Evolutionary conservation across 495 filamentous ascomycete genomes (phyloP).

Genomic region (Penicillium herquei): DNA sequence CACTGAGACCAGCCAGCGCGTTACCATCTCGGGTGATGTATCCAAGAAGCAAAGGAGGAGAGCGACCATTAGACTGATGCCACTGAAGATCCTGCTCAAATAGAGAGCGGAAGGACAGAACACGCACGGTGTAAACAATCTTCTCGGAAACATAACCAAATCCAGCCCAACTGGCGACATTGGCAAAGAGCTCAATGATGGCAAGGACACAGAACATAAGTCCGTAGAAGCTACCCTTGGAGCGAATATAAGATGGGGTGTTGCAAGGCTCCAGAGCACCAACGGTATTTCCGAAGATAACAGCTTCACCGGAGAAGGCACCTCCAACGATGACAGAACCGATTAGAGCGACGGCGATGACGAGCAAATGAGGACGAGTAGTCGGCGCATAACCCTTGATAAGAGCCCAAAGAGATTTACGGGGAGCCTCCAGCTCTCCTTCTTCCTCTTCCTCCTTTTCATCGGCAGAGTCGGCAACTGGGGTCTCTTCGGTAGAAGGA

Average conservation of each 20-base stretch:
- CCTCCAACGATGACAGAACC: slow-evolving; percentile 46
- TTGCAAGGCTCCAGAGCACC: slow-evolving; percentile 46
- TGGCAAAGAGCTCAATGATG: slow-evolving; percentile 52
- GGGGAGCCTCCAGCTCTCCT: slow-evolving; percentile 30
- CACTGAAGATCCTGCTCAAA: slow-evolving; percentile 55
- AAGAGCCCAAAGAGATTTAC: slow-evolving; percentile 32
- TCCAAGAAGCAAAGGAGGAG: slow-evolving; percentile 44
- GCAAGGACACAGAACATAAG: slow-evolving; percentile 57
- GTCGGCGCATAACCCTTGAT: slow-evolving; percentile 31
- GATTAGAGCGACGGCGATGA: slow-evolving; percentile 36
- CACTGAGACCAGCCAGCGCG: slow-evolving; percentile 47
- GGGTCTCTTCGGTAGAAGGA: slow-evolving; percentile 14
- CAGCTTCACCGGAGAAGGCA: slow-evolving; percentile 48
- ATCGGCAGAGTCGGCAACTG: slow-evolving; percentile 9
- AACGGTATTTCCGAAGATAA: slow-evolving; percentile 54
- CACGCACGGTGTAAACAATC: slow-evolving; percentile 47
- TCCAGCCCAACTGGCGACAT: slow-evolving; percentile 46
- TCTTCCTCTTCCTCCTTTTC: slow-evolving; percentile 15
- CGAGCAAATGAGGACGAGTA: slow-evolving; percentile 36
- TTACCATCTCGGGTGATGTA: slow-evolving; percentile 52
- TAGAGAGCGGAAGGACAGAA: slow-evolving; percentile 50
- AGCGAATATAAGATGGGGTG: slow-evolving; percentile 30
- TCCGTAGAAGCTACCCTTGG: slow-evolving; percentile 47
- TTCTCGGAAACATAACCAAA: slow-evolving; percentile 55
- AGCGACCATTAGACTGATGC: slow-evolving; percentile 50